These are phyloP conservation scores for Hymenoscyphus salicellus DNA, from an alignment of 2,329 filamentous ascomycete genomes.

Conservation along the genomic window DNA sequence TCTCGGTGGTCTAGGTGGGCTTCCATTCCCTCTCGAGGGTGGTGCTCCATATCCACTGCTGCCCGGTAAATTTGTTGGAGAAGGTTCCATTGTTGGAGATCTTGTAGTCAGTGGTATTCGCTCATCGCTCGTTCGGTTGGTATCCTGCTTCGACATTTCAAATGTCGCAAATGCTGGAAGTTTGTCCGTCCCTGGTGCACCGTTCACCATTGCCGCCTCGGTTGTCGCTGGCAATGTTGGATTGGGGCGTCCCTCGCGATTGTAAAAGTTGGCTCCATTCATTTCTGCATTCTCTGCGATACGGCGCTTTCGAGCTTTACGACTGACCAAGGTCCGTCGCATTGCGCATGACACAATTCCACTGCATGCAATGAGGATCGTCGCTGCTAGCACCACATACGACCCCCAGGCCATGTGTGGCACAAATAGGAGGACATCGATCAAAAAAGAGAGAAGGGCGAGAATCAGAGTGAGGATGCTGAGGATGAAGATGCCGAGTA, in stretches of 20 bases:
- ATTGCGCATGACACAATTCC: constrained; percentile 89
- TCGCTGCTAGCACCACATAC: constrained; percentile 87
- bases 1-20: constrained; percentile 42
- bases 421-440: constrained; percentile 91
- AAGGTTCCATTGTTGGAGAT: constrained; percentile 59
- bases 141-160: constrained; percentile 53
- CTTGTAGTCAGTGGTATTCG: constrained; percentile 64
- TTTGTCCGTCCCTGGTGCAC: constrained; percentile 52
- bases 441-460: constrained; percentile 80
- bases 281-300: constrained; percentile 95
- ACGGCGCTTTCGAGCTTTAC: constrained; percentile 87
- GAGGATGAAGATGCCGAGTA: constrained; percentile 81
- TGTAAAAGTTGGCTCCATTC: constrained; percentile 92
- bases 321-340: constrained; percentile 84
- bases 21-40: constrained; percentile 28
- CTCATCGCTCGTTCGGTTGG: constrained; percentile 64
- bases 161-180: constrained; percentile 61
- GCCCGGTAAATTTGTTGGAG: constrained; percentile 40
- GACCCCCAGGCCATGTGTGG: constrained; percentile 92
- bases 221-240: constrained; percentile 44
- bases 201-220: constrained; percentile 49
- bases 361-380: constrained; percentile 77
- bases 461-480: constrained; percentile 81
- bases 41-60: constrained; percentile 24
- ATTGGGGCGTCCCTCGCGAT: constrained; percentile 48